Base-by-base conservation (phyloP, 2,329 filamentous ascomycete genomes). In the Truncatella angustata region DNA sequence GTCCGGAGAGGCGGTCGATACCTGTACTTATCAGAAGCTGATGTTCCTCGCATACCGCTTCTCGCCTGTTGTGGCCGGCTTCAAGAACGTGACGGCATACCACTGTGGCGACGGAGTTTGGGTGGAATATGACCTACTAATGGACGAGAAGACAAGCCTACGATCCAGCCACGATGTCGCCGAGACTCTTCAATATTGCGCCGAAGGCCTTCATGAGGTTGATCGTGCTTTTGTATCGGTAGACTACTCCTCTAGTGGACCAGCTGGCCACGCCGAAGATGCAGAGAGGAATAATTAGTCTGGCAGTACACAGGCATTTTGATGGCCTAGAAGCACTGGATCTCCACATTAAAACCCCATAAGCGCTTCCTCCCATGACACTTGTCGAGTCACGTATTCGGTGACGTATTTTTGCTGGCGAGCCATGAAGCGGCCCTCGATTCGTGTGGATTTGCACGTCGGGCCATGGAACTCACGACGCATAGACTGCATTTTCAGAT, bases 51-150 rank as follows among this genome's bases (percentile, higher is more conserved):
- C 80, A 1, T 85, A 79, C 65, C 73, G 79, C 7, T 82, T 82
- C 58, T 70, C 73, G 0, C 77, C 75, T 35, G 70, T 81, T 1
- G 78, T 82, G 4, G 69, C 73, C 35, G 77, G 78, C 3, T 79
- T 80, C 63, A 81, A 82, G 65, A 73, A 70, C 12, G 64, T 82
- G 34, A 79, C 73, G 52, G 78, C 79, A 0, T 86, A 86, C 58
- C 82, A 86, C 59, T 77, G 80, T 0, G 82, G 82, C 11, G 82
- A 86, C 59, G 81, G 81, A 5, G 72, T 85, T 1, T 85, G 82
- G 73, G 81, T 82, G 0, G 82, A 86, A 62, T 77, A 82, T 20
- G 82, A 86, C 57, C 73, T 85, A 18, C 66, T 86, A 32, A 68
- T 86, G 58, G 75, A 79, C 40, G 75, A 78, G 58, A 71, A 77